Percentiles rank a stretch among this genome's conserved stretches.
These are phyloP conservation scores for Trichocladium antarcticum DNA, from an alignment of 495 filamentous ascomycete genomes.

Conservation along the genomic window DNA sequence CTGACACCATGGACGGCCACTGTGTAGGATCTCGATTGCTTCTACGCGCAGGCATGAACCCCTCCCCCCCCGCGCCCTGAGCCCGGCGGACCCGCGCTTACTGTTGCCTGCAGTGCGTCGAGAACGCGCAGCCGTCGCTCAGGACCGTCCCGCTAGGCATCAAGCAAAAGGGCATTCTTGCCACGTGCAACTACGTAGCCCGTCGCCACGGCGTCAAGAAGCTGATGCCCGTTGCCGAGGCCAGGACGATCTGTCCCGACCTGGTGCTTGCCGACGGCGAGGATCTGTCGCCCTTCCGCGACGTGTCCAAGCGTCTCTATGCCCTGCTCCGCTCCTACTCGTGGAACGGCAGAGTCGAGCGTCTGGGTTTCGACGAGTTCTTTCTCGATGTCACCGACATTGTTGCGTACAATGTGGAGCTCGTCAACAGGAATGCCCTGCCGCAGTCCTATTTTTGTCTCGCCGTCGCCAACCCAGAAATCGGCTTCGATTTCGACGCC, in stretches of 20 bases:
- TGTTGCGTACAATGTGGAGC: conserved; percentile 60
- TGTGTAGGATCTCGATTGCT: conserved; percentile 75
- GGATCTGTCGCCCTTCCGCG: conserved; percentile 72
- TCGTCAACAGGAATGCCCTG: conserved; percentile 58
- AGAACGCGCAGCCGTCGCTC: conserved; percentile 63
- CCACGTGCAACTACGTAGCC: conserved; percentile 92
- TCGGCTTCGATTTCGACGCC: conserved; percentile 70
- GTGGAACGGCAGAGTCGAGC: conserved; percentile 67
- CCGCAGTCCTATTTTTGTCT: conserved; percentile 67
- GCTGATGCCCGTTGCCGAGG: conserved; percentile 71
- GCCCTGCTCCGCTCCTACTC: conserved; percentile 53
- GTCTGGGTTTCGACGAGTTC: conserved; percentile 77
- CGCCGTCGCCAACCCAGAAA: conserved; percentile 60
- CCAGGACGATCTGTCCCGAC: conserved; percentile 69
- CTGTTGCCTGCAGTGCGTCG: conserved; percentile 38
- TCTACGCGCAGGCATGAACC: conserved; percentile 67
- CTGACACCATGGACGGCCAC: neutral
- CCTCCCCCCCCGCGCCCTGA: neutral
- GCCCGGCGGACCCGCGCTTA: neutral
- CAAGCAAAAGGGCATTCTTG: conserved; percentile 73
- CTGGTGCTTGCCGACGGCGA: conserved; percentile 78
- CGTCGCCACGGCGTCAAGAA: conserved; percentile 66
- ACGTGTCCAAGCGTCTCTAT: conserved; percentile 74
- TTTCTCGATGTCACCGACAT: conserved; percentile 73
- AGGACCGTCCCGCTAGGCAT: conserved; percentile 56